Percentiles rank a stretch among this genome's conserved stretches.
phyloP scores from a whole-genome alignment of 768 basidiomycete genomes.

The Mycena rosella region DNA sequence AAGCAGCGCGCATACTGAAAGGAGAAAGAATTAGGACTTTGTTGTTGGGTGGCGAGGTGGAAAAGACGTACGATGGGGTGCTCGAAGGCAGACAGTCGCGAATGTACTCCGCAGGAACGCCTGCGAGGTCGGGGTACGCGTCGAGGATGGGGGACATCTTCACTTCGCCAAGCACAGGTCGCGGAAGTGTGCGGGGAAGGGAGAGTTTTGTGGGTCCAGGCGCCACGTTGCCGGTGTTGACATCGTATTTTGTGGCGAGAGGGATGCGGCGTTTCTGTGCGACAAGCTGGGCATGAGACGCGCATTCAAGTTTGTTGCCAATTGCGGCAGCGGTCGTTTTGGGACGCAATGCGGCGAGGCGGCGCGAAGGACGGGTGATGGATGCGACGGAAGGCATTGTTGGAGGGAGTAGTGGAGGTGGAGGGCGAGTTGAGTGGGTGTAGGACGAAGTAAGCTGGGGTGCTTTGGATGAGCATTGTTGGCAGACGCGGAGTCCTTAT shows the following conservation, averaged over 20 bases:
- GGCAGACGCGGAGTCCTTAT: no score
- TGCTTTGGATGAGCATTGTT: conserved; percentile 5
- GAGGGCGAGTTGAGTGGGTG: no score
- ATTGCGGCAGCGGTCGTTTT: no score
- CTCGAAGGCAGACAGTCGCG: not conserved
- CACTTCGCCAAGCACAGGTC: conserved; percentile 38
- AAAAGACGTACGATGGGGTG: conserved; percentile 25
- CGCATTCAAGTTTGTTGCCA: no score
- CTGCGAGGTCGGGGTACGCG: no score
- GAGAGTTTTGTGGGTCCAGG: conserved; percentile 24
- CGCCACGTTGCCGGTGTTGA: conserved; percentile 11
- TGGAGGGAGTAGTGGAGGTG: no score
- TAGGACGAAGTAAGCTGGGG: no score
- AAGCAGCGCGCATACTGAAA: no score
- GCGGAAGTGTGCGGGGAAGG: conserved; percentile 38
- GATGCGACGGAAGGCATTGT: no score
- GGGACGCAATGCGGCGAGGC: no score
- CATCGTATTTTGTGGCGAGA: conserved; percentile 27
- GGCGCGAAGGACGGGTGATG: no score
- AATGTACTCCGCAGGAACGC: no score
- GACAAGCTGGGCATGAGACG: conserved; percentile 1
- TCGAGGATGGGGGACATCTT: conserved; percentile 21
- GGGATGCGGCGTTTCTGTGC: conserved; percentile 27
- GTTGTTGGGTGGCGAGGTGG: not conserved
- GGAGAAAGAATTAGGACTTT: not conserved